Conservation (phyloP, 1,284 basidiomycete species). For the Hypsizygus ulmarius region DNA sequence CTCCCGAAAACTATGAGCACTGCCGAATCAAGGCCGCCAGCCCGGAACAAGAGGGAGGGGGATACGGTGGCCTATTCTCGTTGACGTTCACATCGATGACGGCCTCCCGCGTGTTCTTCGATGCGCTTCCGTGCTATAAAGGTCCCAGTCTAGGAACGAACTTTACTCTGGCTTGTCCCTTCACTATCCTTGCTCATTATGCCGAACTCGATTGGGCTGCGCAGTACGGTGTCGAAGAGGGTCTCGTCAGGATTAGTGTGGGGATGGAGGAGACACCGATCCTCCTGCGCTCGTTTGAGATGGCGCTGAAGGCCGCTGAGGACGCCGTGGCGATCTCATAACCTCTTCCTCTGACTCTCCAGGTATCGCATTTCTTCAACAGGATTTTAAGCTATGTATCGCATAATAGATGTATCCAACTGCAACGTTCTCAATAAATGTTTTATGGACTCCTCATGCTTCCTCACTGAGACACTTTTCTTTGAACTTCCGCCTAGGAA, state of each 20-base stretch:
- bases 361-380: slow-evolving; percentile 14
- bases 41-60: slow-evolving; percentile 45
- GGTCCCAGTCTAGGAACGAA: slow-evolving; percentile 95
- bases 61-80: slow-evolving; percentile 92
- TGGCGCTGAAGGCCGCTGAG: slow-evolving; percentile 72
- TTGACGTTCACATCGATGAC: slow-evolving; percentile 75
- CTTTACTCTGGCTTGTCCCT: slow-evolving; percentile 93
- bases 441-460: not conserved
- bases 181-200: slow-evolving; percentile 92
- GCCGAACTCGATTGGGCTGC: slow-evolving; percentile 91
- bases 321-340: slow-evolving; percentile 18
- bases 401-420: slow-evolving; percentile 20
- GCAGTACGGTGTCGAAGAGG: slow-evolving; percentile 80
- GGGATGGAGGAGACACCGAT: slow-evolving; percentile 80
- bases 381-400: slow-evolving; percentile 13
- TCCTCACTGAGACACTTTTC: not conserved
- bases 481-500: too few relatives aligned
- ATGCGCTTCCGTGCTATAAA: slow-evolving; percentile 81
- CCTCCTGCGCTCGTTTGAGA: slow-evolving; percentile 62
- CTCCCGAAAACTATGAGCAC: slow-evolving; percentile 69
- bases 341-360: not conserved
- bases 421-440: slow-evolving; percentile 16
- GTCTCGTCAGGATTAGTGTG: slow-evolving; percentile 86
- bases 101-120: slow-evolving; percentile 85
- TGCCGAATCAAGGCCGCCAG: slow-evolving; percentile 49